These are phyloP conservation scores for Dictyophora rubrovolvata DNA, from an alignment of 768 basidiomycete genomes.

Conservation along the genomic window DNA sequence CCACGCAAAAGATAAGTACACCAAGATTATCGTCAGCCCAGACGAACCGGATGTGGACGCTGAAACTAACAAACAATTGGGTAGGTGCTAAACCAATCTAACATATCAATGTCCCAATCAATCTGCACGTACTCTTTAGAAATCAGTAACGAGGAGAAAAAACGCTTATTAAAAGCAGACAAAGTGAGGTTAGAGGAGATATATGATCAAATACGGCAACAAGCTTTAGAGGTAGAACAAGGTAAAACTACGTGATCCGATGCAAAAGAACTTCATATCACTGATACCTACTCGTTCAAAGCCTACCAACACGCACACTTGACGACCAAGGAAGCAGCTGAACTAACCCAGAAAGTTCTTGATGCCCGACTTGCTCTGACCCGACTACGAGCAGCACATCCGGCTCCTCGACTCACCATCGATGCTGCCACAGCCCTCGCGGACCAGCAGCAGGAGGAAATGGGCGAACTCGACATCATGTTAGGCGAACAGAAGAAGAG, in stretches of 20 bases:
- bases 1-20: constrained; percentile 82
- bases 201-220: constrained; percentile 47
- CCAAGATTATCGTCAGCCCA: constrained; percentile 77
- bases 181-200: constrained; percentile 56
- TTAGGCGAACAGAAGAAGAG: constrained; percentile 42
- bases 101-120: not conserved
- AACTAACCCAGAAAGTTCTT: constrained; percentile 66
- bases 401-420: constrained; percentile 70
- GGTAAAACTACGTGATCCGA: constrained; percentile 27
- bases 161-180: constrained; percentile 50
- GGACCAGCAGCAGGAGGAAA: constrained; percentile 64
- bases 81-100: constrained; percentile 14
- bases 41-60: constrained; percentile 74
- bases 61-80: constrained; percentile 60
- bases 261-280: not conserved
- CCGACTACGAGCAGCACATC: constrained; percentile 71
- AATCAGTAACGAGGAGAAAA: constrained; percentile 56
- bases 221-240: constrained; percentile 61
- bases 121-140: constrained; percentile 22
- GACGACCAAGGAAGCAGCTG: constrained; percentile 41
- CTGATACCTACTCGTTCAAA: constrained; percentile 17
- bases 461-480: constrained; percentile 66
- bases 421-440: constrained; percentile 64
- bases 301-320: constrained; percentile 52
- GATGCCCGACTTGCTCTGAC: constrained; percentile 74